Base-by-base conservation (phyloP, 2,329 filamentous ascomycete genomes). In the Colletotrichum sp. region DNA sequence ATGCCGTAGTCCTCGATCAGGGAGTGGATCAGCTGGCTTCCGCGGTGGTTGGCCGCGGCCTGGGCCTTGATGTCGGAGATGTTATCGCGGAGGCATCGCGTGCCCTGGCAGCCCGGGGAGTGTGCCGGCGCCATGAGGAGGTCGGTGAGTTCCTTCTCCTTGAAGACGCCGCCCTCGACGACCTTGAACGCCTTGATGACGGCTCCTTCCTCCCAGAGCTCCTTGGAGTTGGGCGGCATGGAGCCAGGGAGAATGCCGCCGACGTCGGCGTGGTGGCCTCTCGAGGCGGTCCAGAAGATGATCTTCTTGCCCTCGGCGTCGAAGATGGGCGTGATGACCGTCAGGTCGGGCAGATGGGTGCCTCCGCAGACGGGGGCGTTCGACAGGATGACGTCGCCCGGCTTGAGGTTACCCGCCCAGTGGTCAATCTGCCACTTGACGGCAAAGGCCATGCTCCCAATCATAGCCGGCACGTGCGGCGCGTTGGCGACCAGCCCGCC, bases 11-110 rank as follows among this genome's bases (percentile, higher is more conserved):
- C 94, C 30, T 90, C 89, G 78, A 96, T 95, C 3, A 96, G 86
- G 0, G 90, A 88, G 59, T 89, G 90, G 78, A 96, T 95, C 21
- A 96, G 87, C 55, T 91, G 91, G 79, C 96, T 96, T 10, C 95
- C 95, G 79, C 96, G 96, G 79, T 95, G 93, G 81, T 98, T 98
- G 14, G 95, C 95, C 0, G 95, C 95, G 14, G 97, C 93, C 82
- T 98, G 95, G 0, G 95, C 95, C 83, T 96, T 96, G 55, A 98
- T 88, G 82, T 98, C 95, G 68, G 95, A 96, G 78, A 98, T 88
- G 81, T 98, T 98, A 83, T 98, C 95, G 12, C 91, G 92, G 2
- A 98, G 87, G 81, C 95, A 95, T 59, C 95, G 88, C 1, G 95
- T 96, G 3, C 95, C 95, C 70, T 91, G 93, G 85, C 95, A 97